These are phyloP conservation scores for Micromonas pusilla DNA, from an alignment of 139 green algal genomes.

Conservation along the genomic window DNA sequence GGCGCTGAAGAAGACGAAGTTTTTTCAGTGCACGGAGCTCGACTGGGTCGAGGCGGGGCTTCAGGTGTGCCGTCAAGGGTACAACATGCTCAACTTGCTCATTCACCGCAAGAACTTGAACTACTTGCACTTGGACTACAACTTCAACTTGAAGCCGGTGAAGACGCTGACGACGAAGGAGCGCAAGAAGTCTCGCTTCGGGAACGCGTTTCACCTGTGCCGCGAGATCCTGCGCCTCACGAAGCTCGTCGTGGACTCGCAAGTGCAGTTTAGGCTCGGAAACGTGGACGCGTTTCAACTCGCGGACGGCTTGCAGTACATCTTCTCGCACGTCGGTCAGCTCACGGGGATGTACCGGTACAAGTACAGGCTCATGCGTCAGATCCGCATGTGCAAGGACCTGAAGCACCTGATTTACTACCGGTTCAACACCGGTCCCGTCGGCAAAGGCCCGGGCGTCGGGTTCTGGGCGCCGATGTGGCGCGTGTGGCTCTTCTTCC, in stretches of 20 bases:
- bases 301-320: slow-evolving; percentile 98
- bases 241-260: slow-evolving; percentile 77
- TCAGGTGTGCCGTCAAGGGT: slow-evolving; percentile 97
- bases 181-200: slow-evolving; percentile 98
- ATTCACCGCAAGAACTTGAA: slow-evolving; percentile 99
- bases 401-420: slow-evolving; percentile 98
- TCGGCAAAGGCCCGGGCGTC: slow-evolving; percentile 96
- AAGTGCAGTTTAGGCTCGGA: slow-evolving; percentile 88
- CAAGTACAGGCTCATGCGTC: slow-evolving; percentile 98
- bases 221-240: slow-evolving; percentile 97
- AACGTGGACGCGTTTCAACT: slow-evolving; percentile 99
- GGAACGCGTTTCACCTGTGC: slow-evolving; percentile 99
- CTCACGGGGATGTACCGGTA: slow-evolving; percentile 96
- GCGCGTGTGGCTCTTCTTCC: slow-evolving; percentile 99
- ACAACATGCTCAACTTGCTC: slow-evolving; percentile 99
- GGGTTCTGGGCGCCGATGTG: slow-evolving; percentile 99
- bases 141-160: slow-evolving; percentile 99
- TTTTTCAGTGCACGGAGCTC: slow-evolving; percentile 98
- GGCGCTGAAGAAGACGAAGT: slow-evolving; percentile 91
- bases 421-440: slow-evolving; percentile 95
- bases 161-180: slow-evolving; percentile 99
- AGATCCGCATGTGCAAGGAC: slow-evolving; percentile 83
- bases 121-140: slow-evolving; percentile 99
- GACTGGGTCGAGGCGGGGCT: slow-evolving; percentile 99
- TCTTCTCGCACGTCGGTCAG: slow-evolving; percentile 96